Conservation (phyloP, 1,284 basidiomycete species). For the Boletellus deceptivus region DNA sequence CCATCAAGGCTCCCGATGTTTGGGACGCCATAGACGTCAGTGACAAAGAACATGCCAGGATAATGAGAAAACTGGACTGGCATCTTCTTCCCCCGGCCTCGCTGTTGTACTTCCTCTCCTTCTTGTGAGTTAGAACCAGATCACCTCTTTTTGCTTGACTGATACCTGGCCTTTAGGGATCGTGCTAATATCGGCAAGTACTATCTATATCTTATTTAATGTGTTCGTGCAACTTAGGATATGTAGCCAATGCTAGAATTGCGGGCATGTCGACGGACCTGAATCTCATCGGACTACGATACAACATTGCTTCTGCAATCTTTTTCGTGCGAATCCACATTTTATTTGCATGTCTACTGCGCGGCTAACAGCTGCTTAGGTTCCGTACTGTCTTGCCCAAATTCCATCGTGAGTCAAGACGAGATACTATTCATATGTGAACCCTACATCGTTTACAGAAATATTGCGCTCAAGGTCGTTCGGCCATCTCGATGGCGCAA, state of each 20-base stretch:
- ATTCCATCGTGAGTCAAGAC: constrained; percentile 39
- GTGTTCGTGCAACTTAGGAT: background rate
- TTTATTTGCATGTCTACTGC: background rate
- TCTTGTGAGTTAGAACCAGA: constrained; percentile 38
- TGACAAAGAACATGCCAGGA: constrained; percentile 30
- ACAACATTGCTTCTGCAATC: constrained; percentile 43
- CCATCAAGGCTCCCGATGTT: background rate
- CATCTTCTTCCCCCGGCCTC: constrained; percentile 48
- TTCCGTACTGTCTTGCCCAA: constrained; percentile 44
- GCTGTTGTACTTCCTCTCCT: constrained; percentile 53
- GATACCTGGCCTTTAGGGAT: constrained; percentile 23
- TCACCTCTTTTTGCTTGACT: background rate
- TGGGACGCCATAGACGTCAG: constrained; percentile 7
- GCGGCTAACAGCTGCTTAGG: constrained; percentile 21
- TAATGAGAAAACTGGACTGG: constrained; percentile 46
- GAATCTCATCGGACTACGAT: constrained; percentile 37
- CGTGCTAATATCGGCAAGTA: constrained; percentile 29
- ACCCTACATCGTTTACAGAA: constrained; percentile 26
- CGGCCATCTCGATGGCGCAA: constrained; percentile 44
- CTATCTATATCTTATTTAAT: background rate
- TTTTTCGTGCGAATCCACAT: constrained; percentile 38
- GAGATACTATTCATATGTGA: background rate
- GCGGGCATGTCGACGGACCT: constrained; percentile 40
- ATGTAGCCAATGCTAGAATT: constrained; percentile 25
- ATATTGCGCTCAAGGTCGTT: constrained; percentile 41